Evolutionary conservation across 805 yeast genomes (phyloP).

Genomic region (Ogataea pilisensis): DNA sequence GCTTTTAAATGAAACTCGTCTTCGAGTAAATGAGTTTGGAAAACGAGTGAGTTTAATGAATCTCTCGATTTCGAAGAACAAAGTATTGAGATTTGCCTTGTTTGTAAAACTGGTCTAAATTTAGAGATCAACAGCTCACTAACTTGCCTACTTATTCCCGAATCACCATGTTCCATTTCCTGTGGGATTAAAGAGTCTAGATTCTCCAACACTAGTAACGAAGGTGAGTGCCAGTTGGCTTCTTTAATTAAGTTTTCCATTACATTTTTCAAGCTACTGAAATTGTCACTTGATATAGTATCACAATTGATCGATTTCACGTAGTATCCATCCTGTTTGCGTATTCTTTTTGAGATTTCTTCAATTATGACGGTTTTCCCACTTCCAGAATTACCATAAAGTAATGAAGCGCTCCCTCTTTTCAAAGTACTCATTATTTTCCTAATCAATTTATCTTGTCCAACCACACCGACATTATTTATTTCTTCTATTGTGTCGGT

Average conservation of each 20-base stretch:
- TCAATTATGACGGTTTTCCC: conserved; percentile 67
- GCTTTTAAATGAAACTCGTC: conserved; percentile 55
- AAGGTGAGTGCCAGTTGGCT: conserved; percentile 66
- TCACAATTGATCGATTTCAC: conserved; percentile 52
- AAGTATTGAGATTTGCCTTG: conserved; percentile 52
- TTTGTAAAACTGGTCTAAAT: conserved; percentile 40
- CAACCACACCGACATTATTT: conserved; percentile 41
- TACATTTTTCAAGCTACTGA: conserved; percentile 42
- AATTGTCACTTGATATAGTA: conserved; percentile 50
- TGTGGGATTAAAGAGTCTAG: conserved; percentile 69
- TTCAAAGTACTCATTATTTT: conserved; percentile 38
- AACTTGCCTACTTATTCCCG: conserved; percentile 57
- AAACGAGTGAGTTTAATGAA: conserved; percentile 53
- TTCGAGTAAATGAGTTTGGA: conserved; percentile 69
- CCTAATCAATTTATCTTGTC: conserved; percentile 45
- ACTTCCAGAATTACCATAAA: conserved; percentile 75
- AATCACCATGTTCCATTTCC: conserved; percentile 54
- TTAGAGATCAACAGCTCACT: conserved; percentile 52
- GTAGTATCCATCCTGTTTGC: conserved; percentile 38
- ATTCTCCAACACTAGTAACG: conserved; percentile 72
- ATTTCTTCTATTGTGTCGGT: not conserved
- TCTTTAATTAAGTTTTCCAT: conserved; percentile 46
- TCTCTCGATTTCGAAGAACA: conserved; percentile 64
- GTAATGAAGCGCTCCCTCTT: conserved; percentile 47
- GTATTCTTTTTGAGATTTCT: conserved; percentile 36